Conservation (phyloP, 2,329 filamentous ascomycete genomes). For the Atkinsonella hypoxylon region DNA sequence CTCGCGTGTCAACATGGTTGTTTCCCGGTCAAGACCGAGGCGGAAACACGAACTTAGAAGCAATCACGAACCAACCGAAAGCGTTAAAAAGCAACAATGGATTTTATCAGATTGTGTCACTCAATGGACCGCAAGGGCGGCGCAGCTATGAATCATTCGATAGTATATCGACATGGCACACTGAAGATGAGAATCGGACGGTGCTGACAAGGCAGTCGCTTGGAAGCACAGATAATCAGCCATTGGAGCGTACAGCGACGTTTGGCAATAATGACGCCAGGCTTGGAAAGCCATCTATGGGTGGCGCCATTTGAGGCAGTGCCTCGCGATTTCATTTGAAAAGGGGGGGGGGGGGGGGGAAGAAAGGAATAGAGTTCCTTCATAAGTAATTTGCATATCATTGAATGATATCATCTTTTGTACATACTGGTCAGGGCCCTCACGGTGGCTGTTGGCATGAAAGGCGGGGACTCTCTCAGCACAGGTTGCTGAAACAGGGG, state of each 20-base stretch:
- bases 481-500: not conserved
- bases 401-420: not conserved
- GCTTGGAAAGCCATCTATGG: slow-evolving; percentile 13
- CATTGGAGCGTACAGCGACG: slow-evolving; percentile 23
- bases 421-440: not conserved
- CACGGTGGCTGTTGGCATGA: not conserved
- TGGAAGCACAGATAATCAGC: slow-evolving; percentile 32
- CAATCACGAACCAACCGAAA: slow-evolving; percentile 42
- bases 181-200: slow-evolving; percentile 31
- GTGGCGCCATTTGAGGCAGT: slow-evolving; percentile 16
- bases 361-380: not conserved
- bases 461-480: not conserved
- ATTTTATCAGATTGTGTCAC: slow-evolving; percentile 45
- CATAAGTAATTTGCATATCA: not conserved
- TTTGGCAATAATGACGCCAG: slow-evolving; percentile 16
- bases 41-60: slow-evolving; percentile 32
- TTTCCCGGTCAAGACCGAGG: slow-evolving; percentile 30
- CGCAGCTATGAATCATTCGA: slow-evolving; percentile 33
- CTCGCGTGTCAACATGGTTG: slow-evolving; percentile 48
- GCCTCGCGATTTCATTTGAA: not conserved
- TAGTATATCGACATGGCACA: slow-evolving; percentile 39
- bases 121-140: slow-evolving; percentile 17
- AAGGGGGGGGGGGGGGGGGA: not conserved
- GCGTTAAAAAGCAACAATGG: slow-evolving; percentile 40
- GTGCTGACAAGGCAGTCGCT: slow-evolving; percentile 38